A percentile compares a stretch with the other conserved stretches of the same genome.
These are phyloP conservation scores for Lepidopterella palustris DNA, from an alignment of 495 filamentous ascomycete genomes.

Conservation along the genomic window DNA sequence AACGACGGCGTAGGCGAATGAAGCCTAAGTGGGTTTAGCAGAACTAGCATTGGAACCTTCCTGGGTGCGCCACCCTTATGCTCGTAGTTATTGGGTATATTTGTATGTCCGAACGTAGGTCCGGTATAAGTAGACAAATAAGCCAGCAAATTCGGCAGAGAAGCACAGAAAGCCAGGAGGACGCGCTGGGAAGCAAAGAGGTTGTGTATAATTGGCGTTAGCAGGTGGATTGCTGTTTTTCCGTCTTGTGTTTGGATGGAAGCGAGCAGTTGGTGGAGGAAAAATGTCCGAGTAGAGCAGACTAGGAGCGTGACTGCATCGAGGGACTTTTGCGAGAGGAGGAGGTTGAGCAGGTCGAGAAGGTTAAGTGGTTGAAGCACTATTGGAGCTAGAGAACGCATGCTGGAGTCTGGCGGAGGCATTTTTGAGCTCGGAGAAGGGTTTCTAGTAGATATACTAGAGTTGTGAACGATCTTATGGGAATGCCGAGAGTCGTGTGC, in stretches of 20 bases:
- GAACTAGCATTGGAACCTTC: conserved; percentile 45
- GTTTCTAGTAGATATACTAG: neutral
- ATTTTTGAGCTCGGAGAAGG: neutral
- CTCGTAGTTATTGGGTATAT: neutral
- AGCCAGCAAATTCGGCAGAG: conserved; percentile 68
- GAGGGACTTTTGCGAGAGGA: conserved; percentile 50
- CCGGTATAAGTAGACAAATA: conserved; percentile 54
- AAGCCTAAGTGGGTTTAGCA: conserved; percentile 60
- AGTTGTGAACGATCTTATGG: neutral
- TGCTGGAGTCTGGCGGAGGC: neutral
- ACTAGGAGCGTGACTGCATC: conserved; percentile 57
- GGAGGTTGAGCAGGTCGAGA: conserved; percentile 55
- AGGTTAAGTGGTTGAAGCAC: conserved; percentile 48
- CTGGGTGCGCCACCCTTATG: neutral
- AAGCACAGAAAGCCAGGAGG: conserved; percentile 63
- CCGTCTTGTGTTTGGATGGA: conserved; percentile 12
- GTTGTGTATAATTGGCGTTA: conserved; percentile 60
- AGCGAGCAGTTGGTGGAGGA: conserved; percentile 48
- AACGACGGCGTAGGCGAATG: conserved; percentile 73
- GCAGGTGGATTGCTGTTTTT: conserved; percentile 33
- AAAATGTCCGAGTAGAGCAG: conserved; percentile 59
- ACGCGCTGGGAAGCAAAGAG: conserved; percentile 62
- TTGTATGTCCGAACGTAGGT: neutral
- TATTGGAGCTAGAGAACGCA: conserved; percentile 30
- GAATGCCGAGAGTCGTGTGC: neutral